Evolutionary conservation across 306 rosid species (phyloP), one percentile per base, ranked within the genome.

Genomic region (Biancaea sappan): DNA sequence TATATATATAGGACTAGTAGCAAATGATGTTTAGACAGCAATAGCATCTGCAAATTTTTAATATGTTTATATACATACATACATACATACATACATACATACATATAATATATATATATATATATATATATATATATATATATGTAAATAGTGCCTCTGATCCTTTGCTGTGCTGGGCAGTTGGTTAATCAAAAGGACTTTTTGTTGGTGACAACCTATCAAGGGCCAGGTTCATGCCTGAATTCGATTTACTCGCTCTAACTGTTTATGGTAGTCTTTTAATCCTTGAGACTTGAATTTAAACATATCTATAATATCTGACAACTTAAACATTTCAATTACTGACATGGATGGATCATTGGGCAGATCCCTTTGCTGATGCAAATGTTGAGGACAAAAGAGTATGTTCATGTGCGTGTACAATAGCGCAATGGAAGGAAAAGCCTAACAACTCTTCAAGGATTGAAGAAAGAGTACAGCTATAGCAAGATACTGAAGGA

Each of bases 151-250:
- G n/a, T n/a, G n/a, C n/a, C 16, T 43, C 59, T 69, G 47, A 29
- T 54, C 4, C 57, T 24, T 34, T 69, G 26, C 76, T 78, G 82
- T 38, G 22, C 57, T 74, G 66, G 76, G 78, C 46, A 73, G 74
- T 74, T 83, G 66, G 64, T 80, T 59, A 24, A 28, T 12, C 62
- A 59, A 54, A 75, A 78, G 76, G 58, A 41, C 69, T 63, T 73
- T 12, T 73, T 12, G 19, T 46, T 28, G 19, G 62, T 58, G 22
- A 50, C 69, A 77, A 73, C 57, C 73, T 50, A 75, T 54, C 77
- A 60, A 78, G 84, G 32, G 13, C 68, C 38, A 86, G 19, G 82
- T 83, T 86, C 90, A 86, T 86, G 88, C 84, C 90, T 72, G 90
- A 83, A 80, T 79, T 75, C 59, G 79, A 83, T 75, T 25, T 66